Base-by-base conservation (phyloP, 176 grass and related monocot species). In the Stipa capillata region DNA sequence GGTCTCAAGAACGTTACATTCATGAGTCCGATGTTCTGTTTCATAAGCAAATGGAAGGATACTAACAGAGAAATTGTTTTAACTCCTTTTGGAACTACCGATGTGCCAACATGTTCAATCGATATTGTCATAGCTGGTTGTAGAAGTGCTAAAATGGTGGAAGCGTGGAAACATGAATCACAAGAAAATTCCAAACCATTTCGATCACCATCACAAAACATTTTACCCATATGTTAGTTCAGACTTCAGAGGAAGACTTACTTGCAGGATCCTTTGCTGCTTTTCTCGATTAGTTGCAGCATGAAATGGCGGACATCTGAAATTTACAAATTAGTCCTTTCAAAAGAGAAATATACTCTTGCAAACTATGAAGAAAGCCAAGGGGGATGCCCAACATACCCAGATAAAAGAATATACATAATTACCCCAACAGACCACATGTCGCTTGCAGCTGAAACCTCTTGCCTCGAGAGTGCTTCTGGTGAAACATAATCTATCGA, bases 361-460 rank as follows among this genome's bases (percentile, higher is more conserved):
- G 57, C 2, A 76, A n/a, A 43, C 0, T 20, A 70, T 18, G 4
- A 65, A 66, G 17, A 62, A 73, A 73, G 40, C 69, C 13, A 74
- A 76, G 5, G 36, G 18, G 51, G 66, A 31, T 55, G 44, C 49
- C 35, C 11, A 78, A 64, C 91, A 83, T 85, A 90, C 91, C 91
- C 88, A 8, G 91, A 93, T 40, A 93, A 69, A 48, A 93, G 85
- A 16, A 93, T 93, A 51, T 90, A 93, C 31, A 90, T 14, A 49
- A 93, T 88, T n/a, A 90, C 91, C 27, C 91, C 91, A 76, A 93
- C 84, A 68, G 91, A 93, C 82, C 91, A 93, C 91, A 93, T 93
- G 39, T 88, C 85, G 20, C 91, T 93, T 39, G 88, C 88, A 65
- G 82, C 78, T 45, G 91, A 77, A 80, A 93, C 91, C 33, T 90